Conservation (phyloP, 345 rosid genomes). For the Citrus australasica region DNA sequence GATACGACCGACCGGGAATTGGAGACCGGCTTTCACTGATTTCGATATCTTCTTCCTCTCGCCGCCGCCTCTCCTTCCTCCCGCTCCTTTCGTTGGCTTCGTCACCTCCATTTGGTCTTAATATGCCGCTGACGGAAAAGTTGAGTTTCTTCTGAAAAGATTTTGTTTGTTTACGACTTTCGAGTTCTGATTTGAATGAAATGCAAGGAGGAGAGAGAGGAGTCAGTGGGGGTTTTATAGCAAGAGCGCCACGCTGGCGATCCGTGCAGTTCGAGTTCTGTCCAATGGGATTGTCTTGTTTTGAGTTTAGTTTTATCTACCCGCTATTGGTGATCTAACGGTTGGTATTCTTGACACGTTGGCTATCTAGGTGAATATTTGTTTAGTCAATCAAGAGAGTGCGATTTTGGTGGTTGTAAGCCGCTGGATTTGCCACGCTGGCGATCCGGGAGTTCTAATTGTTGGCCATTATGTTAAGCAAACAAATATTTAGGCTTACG, state of each 20-base stretch:
- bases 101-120: constrained; percentile 45
- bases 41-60: constrained; percentile 59
- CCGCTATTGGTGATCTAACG: background rate
- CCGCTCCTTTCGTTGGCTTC: constrained; percentile 43
- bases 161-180: background rate
- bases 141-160: background rate
- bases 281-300: background rate
- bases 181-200: background rate
- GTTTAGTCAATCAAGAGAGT: background rate
- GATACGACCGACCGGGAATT: constrained; percentile 77
- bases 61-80: constrained; percentile 59
- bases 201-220: background rate
- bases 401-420: background rate
- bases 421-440: background rate
- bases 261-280: background rate
- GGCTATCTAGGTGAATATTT: background rate
- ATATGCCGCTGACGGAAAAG: too few relatives aligned
- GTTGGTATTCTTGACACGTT: background rate
- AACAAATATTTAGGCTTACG: too few relatives aligned
- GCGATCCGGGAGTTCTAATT: background rate
- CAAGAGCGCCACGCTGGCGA: constrained; percentile 20
- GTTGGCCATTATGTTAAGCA: background rate
- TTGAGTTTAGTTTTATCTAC: too few relatives aligned
- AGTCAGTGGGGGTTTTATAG: background rate
- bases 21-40: constrained; percentile 68